Conservation (phyloP, 2,329 filamentous ascomycete genomes). For the Beauveria varroae region DNA sequence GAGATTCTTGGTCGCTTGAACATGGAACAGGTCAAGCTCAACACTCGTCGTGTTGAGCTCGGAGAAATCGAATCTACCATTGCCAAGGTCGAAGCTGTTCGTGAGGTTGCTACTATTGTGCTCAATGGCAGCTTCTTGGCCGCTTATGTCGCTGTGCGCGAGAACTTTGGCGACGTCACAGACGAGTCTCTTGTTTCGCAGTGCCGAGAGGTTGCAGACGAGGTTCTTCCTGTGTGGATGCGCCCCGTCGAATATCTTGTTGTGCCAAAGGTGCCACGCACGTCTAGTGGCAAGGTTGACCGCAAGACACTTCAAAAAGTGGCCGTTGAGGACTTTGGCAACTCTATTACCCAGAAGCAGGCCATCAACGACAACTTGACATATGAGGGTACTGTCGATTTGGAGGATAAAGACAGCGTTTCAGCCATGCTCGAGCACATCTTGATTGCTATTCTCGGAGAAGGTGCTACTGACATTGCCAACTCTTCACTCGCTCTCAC, state of each 20-base stretch:
- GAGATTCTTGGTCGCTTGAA: slow-evolving; percentile 9
- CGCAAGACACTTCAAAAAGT: slow-evolving; percentile 7
- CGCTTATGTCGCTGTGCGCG: slow-evolving; percentile 6
- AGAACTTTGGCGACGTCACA: not conserved
- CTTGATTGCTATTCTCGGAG: slow-evolving; percentile 2
- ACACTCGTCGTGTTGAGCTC: slow-evolving; percentile 9
- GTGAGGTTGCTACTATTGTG: slow-evolving; percentile 43
- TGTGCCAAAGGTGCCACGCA: slow-evolving; percentile 5
- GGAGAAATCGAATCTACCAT: slow-evolving; percentile 8
- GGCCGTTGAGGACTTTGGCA: slow-evolving; percentile 5
- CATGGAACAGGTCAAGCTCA: slow-evolving; percentile 12
- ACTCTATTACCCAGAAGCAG: slow-evolving; percentile 8
- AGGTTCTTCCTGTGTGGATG: slow-evolving; percentile 11
- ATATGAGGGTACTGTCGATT: not conserved
- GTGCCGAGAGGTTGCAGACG: slow-evolving; percentile 4
- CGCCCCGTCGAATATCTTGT: slow-evolving; percentile 9
- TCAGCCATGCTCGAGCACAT: slow-evolving; percentile 5
- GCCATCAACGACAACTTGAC: not conserved
- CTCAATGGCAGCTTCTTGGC: slow-evolving; percentile 10
- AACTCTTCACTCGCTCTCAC: not conserved
- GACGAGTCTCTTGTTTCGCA: not conserved
- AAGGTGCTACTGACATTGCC: not conserved
- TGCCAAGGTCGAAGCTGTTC: slow-evolving; percentile 16
- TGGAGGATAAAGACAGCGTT: not conserved
- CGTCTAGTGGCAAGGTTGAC: slow-evolving; percentile 9